Evolutionary conservation across 2,329 filamentous ascomycete species (phyloP), one percentile per base, ranked within the genome.

Genomic region (Clonostachys solani): DNA sequence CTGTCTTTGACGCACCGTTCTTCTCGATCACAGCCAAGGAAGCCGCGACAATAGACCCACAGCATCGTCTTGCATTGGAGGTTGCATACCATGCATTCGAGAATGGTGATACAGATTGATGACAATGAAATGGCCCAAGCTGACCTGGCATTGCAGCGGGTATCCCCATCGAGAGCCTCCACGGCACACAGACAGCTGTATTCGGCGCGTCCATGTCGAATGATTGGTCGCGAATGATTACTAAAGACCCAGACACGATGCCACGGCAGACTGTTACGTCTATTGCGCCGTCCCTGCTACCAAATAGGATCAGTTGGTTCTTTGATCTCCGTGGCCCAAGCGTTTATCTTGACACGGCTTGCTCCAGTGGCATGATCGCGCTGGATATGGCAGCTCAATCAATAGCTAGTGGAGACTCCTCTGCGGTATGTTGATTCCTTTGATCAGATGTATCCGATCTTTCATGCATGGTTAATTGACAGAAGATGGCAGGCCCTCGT

Each of bases 341-440:
- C 16, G 55, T 61, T 12, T 52, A 59, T 9, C 47, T 60, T 18
- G 63, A 69, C 41, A 71, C 66, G 5, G 68, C 63, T 1, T 71
- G 67, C 49, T 69, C 67, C 0, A 64, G 64, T 0, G 61, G 61
- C 2, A 51, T 68, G 35, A 62, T 66, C 33, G 56, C 56, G 2
- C 8, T 58, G 16, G 50, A 57, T 19, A 49, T 53, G n/a, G 57
- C 57, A 13, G 53, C 44, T 7, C 45, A 68, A 35, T 64, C 71
- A 49, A 49, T 77, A 9, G 67, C 65, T 3, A 8, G 78, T 69
- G 56, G 74, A 61, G 29, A 68, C 74, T 37, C n/a, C n/a, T n/a
- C n/a, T n/a, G n/a, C n/a, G n/a, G n/a, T n/a, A n/a, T n/a, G n/a
- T n/a, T n/a, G n/a, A n/a, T n/a, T n/a, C n/a, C n/a, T n/a, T n/a